These are phyloP conservation scores for Agrocybe chaxingu DNA, from an alignment of 768 basidiomycete genomes.

Conservation along the genomic window DNA sequence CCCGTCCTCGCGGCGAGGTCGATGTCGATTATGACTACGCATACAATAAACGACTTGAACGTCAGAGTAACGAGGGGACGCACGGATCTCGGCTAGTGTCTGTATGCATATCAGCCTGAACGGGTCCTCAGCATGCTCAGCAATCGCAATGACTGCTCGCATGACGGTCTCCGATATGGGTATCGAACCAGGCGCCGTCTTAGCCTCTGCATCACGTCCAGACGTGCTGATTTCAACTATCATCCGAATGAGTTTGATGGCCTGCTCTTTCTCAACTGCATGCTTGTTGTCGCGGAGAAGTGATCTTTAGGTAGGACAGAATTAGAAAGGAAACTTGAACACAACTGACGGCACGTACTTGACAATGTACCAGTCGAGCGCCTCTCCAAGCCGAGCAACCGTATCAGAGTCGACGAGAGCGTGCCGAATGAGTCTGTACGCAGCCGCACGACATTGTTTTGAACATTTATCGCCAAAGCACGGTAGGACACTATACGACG, in stretches of 20 bases:
- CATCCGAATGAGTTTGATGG: constrained; percentile 81
- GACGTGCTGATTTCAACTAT: constrained; percentile 76
- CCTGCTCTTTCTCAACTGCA: constrained; percentile 87
- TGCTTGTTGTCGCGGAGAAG: constrained; percentile 82
- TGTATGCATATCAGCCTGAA: constrained; percentile 80
- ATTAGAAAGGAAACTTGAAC: constrained; percentile 6
- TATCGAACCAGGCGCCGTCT: constrained; percentile 42
- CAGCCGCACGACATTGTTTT: constrained; percentile 73
- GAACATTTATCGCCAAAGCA: constrained; percentile 73
- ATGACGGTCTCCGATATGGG: constrained; percentile 75
- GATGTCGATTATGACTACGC: constrained; percentile 84
- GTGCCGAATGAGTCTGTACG: constrained; percentile 83
- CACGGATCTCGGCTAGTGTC: constrained; percentile 88
- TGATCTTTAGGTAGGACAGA: constrained; percentile 44
- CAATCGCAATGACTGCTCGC: constrained; percentile 88
- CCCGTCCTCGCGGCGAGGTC: constrained; percentile 77
- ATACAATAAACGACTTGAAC: neutral
- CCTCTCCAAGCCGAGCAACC: constrained; percentile 60
- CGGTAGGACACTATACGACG: constrained; percentile 59
- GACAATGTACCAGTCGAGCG: constrained; percentile 88
- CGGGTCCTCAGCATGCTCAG: constrained; percentile 89
- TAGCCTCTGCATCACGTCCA: constrained; percentile 39
- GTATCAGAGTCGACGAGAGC: constrained; percentile 70
- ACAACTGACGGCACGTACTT: constrained; percentile 44
- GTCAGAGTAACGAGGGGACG: constrained; percentile 23